phyloP scores from a whole-genome alignment of 1,284 basidiomycete species.

The Xerocomus amazonicus region DNA sequence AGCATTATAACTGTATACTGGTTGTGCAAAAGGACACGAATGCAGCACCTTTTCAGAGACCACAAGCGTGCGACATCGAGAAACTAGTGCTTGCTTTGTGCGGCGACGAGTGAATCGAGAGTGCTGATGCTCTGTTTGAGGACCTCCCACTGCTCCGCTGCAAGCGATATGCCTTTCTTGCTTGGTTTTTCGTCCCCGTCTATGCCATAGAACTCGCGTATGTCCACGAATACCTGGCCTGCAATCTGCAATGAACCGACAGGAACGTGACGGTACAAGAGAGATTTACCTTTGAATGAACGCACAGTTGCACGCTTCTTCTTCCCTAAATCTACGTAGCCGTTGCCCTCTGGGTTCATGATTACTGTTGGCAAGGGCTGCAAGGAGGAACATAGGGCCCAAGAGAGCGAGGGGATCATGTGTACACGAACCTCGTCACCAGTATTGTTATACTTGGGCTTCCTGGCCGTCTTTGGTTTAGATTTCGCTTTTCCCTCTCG shows the following conservation, averaged over 20 bases:
- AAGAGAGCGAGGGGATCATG: not conserved
- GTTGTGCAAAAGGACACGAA: not conserved
- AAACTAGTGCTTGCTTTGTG: slow-evolving; percentile 37
- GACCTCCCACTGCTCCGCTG: slow-evolving; percentile 66
- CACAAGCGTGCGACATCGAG: not conserved
- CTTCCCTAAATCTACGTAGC: slow-evolving; percentile 65
- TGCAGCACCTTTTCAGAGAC: not conserved
- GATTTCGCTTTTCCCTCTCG: slow-evolving; percentile 9
- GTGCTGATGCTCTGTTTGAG: slow-evolving; percentile 43
- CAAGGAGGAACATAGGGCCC: slow-evolving; percentile 17
- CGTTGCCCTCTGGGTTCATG: slow-evolving; percentile 50
- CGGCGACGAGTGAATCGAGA: slow-evolving; percentile 54
- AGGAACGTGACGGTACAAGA: too few species aligned
- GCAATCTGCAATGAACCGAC: slow-evolving; percentile 3
- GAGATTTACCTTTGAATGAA: slow-evolving; percentile 57
- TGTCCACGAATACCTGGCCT: slow-evolving; percentile 63
- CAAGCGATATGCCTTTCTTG: slow-evolving; percentile 78
- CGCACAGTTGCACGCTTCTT: slow-evolving; percentile 69
- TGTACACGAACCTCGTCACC: slow-evolving; percentile 10
- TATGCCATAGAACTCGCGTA: slow-evolving; percentile 67
- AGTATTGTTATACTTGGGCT: slow-evolving; percentile 23
- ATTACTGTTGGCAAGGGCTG: slow-evolving; percentile 17
- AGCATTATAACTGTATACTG: slow-evolving; percentile 5
- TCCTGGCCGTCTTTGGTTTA: slow-evolving; percentile 27
- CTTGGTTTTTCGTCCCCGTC: slow-evolving; percentile 73